These are phyloP conservation scores for Ogataea allantospora DNA, from an alignment of 805 yeast species.

Conservation along the genomic window DNA sequence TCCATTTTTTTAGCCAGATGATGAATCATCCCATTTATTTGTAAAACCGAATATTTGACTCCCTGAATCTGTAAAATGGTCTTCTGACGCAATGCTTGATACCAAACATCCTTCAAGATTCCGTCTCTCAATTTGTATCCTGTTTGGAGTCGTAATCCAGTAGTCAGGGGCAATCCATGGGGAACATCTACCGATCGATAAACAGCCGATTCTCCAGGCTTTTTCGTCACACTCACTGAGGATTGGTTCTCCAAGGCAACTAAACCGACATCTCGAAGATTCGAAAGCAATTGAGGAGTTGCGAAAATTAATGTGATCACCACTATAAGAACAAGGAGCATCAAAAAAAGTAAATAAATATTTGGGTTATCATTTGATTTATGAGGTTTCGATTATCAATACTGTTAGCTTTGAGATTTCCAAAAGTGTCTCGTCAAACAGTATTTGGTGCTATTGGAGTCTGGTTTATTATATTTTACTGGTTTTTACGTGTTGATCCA, in stretches of 20 bases:
- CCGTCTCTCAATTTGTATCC: constrained; percentile 74
- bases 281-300: constrained; percentile 28
- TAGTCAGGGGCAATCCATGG: constrained; percentile 62
- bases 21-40: constrained; percentile 35
- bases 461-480: constrained; percentile 16
- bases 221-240: constrained; percentile 60
- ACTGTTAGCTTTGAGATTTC: constrained; percentile 1
- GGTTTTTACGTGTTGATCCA: constrained; percentile 13
- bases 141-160: constrained; percentile 65
- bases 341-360: not conserved
- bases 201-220: constrained; percentile 67
- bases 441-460: constrained; percentile 7
- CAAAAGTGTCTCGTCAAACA: constrained; percentile 1
- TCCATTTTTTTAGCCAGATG: constrained; percentile 23
- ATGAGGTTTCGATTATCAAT: constrained; percentile 11
- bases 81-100: constrained; percentile 35
- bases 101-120: constrained; percentile 72
- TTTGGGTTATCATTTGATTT: not conserved
- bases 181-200: constrained; percentile 76
- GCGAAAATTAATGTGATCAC: constrained; percentile 5
- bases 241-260: constrained; percentile 64
- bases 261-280: constrained; percentile 54
- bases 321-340: constrained; percentile 10
- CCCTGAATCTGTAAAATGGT: constrained; percentile 29
- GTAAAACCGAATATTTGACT: constrained; percentile 28